Evolutionary conservation across 495 filamentous ascomycete species (phyloP).

Genomic region (Xylaria nigripes): DNA sequence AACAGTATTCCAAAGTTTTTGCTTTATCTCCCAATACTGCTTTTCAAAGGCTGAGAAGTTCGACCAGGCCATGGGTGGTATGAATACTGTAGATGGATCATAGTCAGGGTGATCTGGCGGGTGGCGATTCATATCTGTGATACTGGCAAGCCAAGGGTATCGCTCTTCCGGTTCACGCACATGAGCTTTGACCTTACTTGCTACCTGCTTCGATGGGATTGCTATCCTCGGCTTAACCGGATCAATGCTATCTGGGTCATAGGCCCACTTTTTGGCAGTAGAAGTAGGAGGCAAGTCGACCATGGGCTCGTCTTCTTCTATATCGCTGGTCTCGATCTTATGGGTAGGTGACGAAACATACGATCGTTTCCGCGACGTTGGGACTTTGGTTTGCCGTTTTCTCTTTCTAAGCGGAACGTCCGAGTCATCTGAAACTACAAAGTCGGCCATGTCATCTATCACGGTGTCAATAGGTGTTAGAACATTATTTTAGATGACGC

Average conservation of each 20-base stretch:
- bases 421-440: slow-evolving; percentile 82
- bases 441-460: slow-evolving; percentile 69
- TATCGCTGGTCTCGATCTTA: slow-evolving; percentile 14
- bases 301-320: slow-evolving; percentile 43
- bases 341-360: slow-evolving; percentile 41
- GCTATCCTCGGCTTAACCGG: slow-evolving; percentile 45
- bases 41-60: slow-evolving; percentile 92
- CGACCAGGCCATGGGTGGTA: slow-evolving; percentile 66
- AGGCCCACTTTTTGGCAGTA: slow-evolving; percentile 77
- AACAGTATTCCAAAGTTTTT: slow-evolving; percentile 92
- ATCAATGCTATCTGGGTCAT: slow-evolving; percentile 66
- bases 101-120: slow-evolving; percentile 77
- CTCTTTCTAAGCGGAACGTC: slow-evolving; percentile 58
- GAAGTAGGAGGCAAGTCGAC: slow-evolving; percentile 50
- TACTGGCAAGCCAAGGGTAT: slow-evolving; percentile 82
- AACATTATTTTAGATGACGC: not conserved
- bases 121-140: slow-evolving; percentile 74
- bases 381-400: slow-evolving; percentile 51
- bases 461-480: not conserved
- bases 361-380: slow-evolving; percentile 49
- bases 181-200: slow-evolving; percentile 67
- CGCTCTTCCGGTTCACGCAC: slow-evolving; percentile 70
- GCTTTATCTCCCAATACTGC: slow-evolving; percentile 99
- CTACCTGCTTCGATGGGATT: slow-evolving; percentile 36
- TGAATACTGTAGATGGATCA: slow-evolving; percentile 83